Evolutionary conservation across 352 stramenopile species (phyloP), one percentile per base, ranked within the genome.

Genomic region (Elongisporangium prolatum): DNA sequence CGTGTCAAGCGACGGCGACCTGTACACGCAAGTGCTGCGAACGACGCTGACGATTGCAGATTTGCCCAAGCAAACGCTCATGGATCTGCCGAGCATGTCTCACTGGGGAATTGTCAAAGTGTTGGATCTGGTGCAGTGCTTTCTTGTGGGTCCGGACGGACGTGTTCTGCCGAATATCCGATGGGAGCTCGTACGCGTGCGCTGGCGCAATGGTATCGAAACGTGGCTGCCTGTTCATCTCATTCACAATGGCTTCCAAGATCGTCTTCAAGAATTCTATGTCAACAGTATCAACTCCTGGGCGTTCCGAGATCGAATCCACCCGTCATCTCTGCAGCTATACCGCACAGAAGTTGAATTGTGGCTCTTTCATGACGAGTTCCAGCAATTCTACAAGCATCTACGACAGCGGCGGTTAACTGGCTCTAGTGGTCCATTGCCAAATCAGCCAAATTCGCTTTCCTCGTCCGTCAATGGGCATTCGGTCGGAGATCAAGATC

Each of bases 271-370:
- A 54, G 74, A 83, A 54, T 89, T 92, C 57, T 92, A 88, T 52
- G 80, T 90, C 48, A 88, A 83, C 54, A 85, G 63, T 22, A 75
- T 89, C 61, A 92, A 92, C 60, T 92, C 82, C 38, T 92, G 82
- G 82, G 68, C 57, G 6, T 82, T 89, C 48, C 67, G 72, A 37
- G 55, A 67, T 21, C 80, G 82, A 28, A 58, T 90, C 22, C 62
- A 72, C 24, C 60, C 65, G 1, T 56, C 67, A 10, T 87, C 68
- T 34, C 65, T 86, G 11, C 48, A 44, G 14, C 47, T 25, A 2
- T 84, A 74, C 54, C 68, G 64, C 28, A 92, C 82, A 1, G 82
- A 92, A 52, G 75, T 89, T 16, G 80, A 92, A 60, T 58, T 90
- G 13, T 92, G 82, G 82, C 72, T 88, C 44, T 80, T 84, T 20